These are phyloP conservation scores for Coprinopsis sp. DNA, from an alignment of 768 basidiomycete genomes.

Conservation along the genomic window DNA sequence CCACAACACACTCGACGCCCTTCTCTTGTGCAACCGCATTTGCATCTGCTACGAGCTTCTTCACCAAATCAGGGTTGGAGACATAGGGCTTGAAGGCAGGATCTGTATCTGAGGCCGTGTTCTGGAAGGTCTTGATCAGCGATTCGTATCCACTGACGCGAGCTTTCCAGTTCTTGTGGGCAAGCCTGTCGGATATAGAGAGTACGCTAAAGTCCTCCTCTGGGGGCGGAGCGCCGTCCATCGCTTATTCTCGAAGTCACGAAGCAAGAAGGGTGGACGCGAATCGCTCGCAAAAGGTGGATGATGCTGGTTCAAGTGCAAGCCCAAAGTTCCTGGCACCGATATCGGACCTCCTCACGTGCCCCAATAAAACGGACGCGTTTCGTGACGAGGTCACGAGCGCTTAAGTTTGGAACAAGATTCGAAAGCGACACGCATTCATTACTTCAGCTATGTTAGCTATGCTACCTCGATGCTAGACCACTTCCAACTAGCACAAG, in stretches of 20 bases:
- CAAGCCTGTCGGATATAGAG: slow-evolving; percentile 72
- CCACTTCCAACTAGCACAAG: slow-evolving; percentile 53
- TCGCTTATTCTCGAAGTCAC: slow-evolving; percentile 25
- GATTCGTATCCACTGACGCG: slow-evolving; percentile 89
- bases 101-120: slow-evolving; percentile 88
- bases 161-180: slow-evolving; percentile 99
- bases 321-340: too few species aligned
- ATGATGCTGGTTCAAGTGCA: not conserved
- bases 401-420: too few species aligned
- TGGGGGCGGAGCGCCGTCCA: slow-evolving; percentile 89
- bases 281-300: slow-evolving; percentile 4
- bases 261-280: slow-evolving; percentile 14
- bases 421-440: not conserved
- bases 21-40: slow-evolving; percentile 99
- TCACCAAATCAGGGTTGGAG: slow-evolving; percentile 70
- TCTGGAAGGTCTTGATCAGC: slow-evolving; percentile 81
- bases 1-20: slow-evolving; percentile 83
- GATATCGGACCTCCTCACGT: too few species aligned
- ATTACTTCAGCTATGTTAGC: not conserved
- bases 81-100: slow-evolving; percentile 90
- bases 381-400: too few species aligned
- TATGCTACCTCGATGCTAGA: slow-evolving; percentile 43
- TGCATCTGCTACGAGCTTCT: slow-evolving; percentile 83
- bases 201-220: slow-evolving; percentile 91
- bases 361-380: too few species aligned